Evolutionary conservation across 2,329 filamentous ascomycete species (phyloP), one percentile per base, ranked within the genome.

Genomic region (Colletotrichum ledebouriae): DNA sequence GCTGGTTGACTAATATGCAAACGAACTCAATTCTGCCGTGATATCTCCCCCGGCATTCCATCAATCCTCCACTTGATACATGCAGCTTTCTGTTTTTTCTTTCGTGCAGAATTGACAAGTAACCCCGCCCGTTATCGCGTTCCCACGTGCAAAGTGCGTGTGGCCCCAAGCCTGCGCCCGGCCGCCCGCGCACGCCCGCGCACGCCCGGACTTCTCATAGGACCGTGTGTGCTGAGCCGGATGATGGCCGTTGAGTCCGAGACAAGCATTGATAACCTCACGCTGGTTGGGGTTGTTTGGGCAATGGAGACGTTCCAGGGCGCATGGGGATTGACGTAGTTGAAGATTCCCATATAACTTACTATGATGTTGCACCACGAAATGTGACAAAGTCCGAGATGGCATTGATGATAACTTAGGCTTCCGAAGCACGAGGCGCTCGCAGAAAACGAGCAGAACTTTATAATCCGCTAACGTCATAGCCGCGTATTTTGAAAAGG

Each of bases 101-200:
- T 33, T 37, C 41, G 50, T 42, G 49, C 9, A 44, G n/a, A 44
- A 22, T 29, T n/a, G 41, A 50, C 22, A 49, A 33, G 42, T 39
- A 20, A 25, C 55, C 37, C 61, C 37, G 25, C 41, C 29, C 22
- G 11, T 33, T n/a, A 39, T 39, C 25, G 63, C 29, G 20, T 9
- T 22, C 33, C 20, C 22, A 67, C 64, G 60, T 64, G 64, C 34
- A 37, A 37, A 10, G 34, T 47, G 61, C 34, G 61, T 56, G 61
- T 42, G 47, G 44, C 37, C 29, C 49, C 39, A 50, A 64, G 52
- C 34, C 39, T 39, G 49, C 12, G 49, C 12, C 41, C 55, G 49
- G 49, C 55, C 60, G 61, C 15, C 15, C 33, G n/a, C 33, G 12
- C 53, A 57, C 60, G 61, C 15, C 15, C 33, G n/a, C 33, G 12